Evolutionary conservation across 495 filamentous ascomycete genomes (phyloP).

Genomic region (Filosporella fistucella): DNA sequence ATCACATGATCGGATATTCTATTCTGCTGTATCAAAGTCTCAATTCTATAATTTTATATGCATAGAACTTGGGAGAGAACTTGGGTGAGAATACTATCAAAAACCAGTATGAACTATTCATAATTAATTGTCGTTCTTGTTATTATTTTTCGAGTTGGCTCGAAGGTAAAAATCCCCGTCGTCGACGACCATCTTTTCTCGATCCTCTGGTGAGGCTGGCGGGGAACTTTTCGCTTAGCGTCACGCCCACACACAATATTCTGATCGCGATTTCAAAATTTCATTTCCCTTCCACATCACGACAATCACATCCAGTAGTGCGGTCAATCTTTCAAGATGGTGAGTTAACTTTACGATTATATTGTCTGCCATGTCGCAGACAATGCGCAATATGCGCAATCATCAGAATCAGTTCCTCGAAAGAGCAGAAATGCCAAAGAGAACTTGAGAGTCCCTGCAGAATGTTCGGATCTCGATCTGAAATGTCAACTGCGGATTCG

Average conservation of each 20-base stretch:
- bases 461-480: slow-evolving; percentile 88
- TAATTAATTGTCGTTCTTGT: no score
- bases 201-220: not conserved
- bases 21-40: no score
- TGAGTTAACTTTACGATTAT: slow-evolving; percentile 35
- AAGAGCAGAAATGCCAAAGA: slow-evolving; percentile 23
- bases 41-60: no score
- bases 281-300: slow-evolving; percentile 12
- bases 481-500: slow-evolving; percentile 99
- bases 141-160: no score
- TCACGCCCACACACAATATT: slow-evolving; percentile 3
- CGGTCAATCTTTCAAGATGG: slow-evolving; percentile 52
- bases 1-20: no score
- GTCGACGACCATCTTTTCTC: no score
- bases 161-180: no score
- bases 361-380: slow-evolving; percentile 11
- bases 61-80: no score
- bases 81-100: no score
- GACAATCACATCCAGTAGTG: slow-evolving; percentile 25
- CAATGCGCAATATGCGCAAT: not conserved
- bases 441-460: slow-evolving; percentile 76
- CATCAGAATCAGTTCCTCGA: slow-evolving; percentile 5
- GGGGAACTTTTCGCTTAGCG: slow-evolving; percentile 15
- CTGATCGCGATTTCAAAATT: not conserved
- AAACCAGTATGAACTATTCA: no score